Conservation (phyloP, 129 eudicot species). For the Logfia minima region DNA sequence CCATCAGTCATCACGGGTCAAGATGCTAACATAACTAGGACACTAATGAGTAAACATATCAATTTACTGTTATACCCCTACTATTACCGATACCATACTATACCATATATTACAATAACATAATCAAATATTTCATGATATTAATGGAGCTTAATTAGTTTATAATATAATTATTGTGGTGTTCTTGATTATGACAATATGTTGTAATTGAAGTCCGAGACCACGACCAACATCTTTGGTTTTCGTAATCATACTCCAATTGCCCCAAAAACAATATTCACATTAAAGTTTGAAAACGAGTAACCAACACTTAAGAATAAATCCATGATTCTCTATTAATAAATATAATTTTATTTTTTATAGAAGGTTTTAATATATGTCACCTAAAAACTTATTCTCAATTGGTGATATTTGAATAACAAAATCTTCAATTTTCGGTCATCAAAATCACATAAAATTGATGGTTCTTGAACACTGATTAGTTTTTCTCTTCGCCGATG, state of each 20-base stretch:
- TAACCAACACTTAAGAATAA: too few relatives aligned
- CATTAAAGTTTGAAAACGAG: too few relatives aligned
- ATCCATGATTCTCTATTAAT: background rate
- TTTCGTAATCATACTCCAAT: slow-evolving; percentile 14
- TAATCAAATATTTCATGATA: background rate
- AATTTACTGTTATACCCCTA: background rate
- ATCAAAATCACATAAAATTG: too few relatives aligned
- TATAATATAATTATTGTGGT: slow-evolving; percentile 5
- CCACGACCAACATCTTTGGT: slow-evolving; percentile 42
- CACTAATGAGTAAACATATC: background rate
- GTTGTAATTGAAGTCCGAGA: slow-evolving; percentile 29
- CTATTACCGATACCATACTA: background rate
- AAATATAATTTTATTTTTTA: too few relatives aligned
- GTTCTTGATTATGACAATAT: slow-evolving; percentile 31
- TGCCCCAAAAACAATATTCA: slow-evolving; percentile 7
- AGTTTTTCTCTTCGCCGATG: too few relatives aligned
- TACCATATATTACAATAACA: background rate
- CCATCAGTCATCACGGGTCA: background rate
- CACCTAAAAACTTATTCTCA: too few relatives aligned
- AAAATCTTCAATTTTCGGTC: too few relatives aligned
- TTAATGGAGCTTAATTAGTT: background rate
- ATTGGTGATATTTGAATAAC: too few relatives aligned
- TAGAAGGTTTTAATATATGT: too few relatives aligned
- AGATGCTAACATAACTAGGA: background rate
- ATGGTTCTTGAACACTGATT: too few relatives aligned